Conservation (phyloP, 2,329 filamentous ascomycete species). For the Fusarium denticulatum region DNA sequence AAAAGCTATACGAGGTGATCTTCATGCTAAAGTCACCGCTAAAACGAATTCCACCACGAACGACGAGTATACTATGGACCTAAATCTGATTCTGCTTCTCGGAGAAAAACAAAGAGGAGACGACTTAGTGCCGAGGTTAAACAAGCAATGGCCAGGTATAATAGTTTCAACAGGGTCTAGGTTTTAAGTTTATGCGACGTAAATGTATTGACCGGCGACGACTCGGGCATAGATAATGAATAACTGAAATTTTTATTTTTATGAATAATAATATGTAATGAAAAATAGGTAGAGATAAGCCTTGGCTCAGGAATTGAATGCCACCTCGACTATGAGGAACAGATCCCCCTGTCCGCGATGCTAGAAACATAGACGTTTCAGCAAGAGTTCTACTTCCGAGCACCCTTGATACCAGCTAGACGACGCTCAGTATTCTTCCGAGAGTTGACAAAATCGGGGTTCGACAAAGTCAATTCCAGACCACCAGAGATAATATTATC, state of each 20-base stretch:
- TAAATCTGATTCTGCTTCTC: neutral
- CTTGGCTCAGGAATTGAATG: neutral
- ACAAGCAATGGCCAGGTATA: neutral
- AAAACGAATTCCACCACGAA: neutral
- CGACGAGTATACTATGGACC: rapidly evolving
- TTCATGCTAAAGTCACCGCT: neutral
- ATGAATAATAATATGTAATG: neutral
- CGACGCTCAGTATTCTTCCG: slow-evolving; percentile 67
- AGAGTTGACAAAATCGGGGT: slow-evolving; percentile 93
- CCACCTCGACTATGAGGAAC: rapidly evolving
- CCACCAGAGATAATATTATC: slow-evolving; percentile 90
- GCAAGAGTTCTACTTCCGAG: neutral
- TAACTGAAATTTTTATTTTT: neutral
- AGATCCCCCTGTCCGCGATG: rapidly evolving
- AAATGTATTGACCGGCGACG: rapidly evolving
- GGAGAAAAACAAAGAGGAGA: rapidly evolving
- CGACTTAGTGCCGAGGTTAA: neutral
- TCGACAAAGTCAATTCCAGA: slow-evolving; percentile 92
- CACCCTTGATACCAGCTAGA: slow-evolving; percentile 25
- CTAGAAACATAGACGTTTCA: no score
- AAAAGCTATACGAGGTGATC: neutral
- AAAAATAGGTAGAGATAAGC: neutral
- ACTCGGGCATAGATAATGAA: neutral
- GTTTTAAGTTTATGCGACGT: rapidly evolving
- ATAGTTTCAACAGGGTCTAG: no score